Evolutionary conservation across 129 eudicot genomes (phyloP).

Genomic region (Arctium minus): DNA sequence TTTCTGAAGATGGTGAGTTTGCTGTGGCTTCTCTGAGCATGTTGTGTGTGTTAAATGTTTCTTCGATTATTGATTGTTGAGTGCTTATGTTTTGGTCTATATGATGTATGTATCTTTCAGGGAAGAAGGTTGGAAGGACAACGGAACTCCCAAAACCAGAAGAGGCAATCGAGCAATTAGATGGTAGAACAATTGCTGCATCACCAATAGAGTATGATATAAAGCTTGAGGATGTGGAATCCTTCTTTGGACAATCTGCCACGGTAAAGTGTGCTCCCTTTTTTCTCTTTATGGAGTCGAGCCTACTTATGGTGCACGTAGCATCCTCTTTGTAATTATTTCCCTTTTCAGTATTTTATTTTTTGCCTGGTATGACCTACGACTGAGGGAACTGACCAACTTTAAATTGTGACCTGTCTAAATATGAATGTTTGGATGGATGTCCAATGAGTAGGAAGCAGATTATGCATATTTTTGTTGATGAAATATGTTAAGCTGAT

Average conservation of each 20-base stretch:
- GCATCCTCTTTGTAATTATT: background rate
- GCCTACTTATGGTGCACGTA: background rate
- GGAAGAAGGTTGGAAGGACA: slow-evolving; percentile 76
- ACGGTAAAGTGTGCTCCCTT: slow-evolving; percentile 45
- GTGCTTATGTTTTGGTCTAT: background rate
- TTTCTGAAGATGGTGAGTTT: slow-evolving; percentile 82
- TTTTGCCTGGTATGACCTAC: background rate
- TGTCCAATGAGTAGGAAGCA: background rate
- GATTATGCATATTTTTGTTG: background rate
- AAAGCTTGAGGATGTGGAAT: slow-evolving; percentile 84
- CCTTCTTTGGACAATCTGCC: slow-evolving; percentile 60
- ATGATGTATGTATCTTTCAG: slow-evolving; percentile 31
- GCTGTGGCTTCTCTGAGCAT: background rate
- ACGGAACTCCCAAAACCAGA: slow-evolving; percentile 66
- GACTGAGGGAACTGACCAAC: too few species aligned
- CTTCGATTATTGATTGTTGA: background rate
- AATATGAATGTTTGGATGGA: background rate
- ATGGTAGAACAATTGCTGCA: slow-evolving; percentile 80
- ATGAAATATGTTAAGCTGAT: background rate
- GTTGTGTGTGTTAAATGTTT: background rate
- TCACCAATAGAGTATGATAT: slow-evolving; percentile 73
- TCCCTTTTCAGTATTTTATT: background rate
- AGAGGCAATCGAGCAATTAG: slow-evolving; percentile 82
- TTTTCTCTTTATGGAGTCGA: background rate
- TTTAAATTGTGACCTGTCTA: background rate